These are phyloP conservation scores for Tagetes erecta DNA, from an alignment of 129 eudicot species.

Conservation along the genomic window DNA sequence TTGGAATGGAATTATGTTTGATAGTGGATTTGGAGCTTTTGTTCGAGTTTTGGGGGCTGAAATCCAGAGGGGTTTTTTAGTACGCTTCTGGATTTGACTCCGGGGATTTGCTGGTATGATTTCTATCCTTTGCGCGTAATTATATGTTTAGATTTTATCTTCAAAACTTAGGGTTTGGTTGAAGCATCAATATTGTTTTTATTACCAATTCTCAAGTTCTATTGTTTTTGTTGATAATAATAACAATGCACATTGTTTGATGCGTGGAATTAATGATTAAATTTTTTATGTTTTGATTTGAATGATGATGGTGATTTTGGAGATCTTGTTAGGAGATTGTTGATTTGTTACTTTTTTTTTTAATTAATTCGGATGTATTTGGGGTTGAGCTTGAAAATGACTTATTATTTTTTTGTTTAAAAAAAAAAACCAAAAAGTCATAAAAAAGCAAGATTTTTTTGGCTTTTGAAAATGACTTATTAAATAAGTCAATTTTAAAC, in stretches of 20 bases:
- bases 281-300: constrained; percentile 1
- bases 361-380: no score
- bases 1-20: background rate
- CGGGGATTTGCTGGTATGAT: constrained; percentile 31
- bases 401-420: no score
- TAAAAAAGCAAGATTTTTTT: no score
- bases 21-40: constrained; percentile 31
- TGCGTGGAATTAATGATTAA: background rate
- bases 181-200: background rate
- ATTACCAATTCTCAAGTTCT: background rate
- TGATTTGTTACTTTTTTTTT: no score
- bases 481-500: no score
- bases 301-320: constrained; percentile 1
- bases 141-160: background rate
- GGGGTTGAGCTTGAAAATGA: no score
- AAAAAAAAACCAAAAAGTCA: no score
- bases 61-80: constrained; percentile 38
- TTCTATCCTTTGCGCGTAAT: background rate
- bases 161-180: background rate
- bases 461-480: no score
- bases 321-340: no score
- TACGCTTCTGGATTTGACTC: constrained; percentile 44
- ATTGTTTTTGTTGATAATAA: background rate
- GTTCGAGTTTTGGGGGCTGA: constrained; percentile 29
- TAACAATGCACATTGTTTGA: background rate